Evolutionary conservation across 164 flowering plant genomes (phyloP).

Genomic region (Chloranthus sessilifolius): DNA sequence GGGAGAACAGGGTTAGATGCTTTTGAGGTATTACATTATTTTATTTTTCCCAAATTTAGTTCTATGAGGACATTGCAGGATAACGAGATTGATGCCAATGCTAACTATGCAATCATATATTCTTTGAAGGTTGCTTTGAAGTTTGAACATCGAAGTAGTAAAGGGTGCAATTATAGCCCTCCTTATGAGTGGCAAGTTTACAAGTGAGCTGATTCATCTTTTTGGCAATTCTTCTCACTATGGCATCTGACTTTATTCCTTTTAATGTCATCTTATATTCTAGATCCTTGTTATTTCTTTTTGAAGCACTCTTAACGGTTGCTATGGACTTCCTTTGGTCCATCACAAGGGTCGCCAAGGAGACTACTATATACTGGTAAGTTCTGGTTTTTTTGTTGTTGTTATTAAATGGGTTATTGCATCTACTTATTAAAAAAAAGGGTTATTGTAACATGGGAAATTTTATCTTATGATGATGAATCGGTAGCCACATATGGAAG

Average conservation of each 20-base stretch:
- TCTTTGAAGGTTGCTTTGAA: constrained; percentile 48
- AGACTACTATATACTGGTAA: constrained; percentile 49
- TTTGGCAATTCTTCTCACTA: constrained; percentile 1
- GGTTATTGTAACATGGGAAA: too few relatives aligned
- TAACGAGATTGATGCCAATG: background rate
- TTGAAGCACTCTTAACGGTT: constrained; percentile 34
- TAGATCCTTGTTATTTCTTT: background rate
- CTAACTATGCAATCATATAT: background rate
- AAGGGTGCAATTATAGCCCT: constrained; percentile 52
- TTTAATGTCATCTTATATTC: background rate
- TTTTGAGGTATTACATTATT: constrained; percentile 31
- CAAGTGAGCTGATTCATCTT: constrained; percentile 21
- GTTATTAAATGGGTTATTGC: constrained; percentile 1
- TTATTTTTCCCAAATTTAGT: background rate
- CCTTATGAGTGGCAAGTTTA: constrained; percentile 68
- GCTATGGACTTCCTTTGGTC: constrained; percentile 50
- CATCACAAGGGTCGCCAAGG: constrained; percentile 56
- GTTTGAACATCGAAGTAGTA: constrained; percentile 46
- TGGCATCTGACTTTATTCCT: too few relatives aligned
- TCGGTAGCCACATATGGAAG: too few relatives aligned
- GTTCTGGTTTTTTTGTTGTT: constrained; percentile 6
- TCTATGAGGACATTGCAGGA: background rate
- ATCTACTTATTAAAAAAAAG: background rate
- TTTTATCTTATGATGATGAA: too few relatives aligned
- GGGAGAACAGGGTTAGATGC: constrained; percentile 42